Evolutionary conservation across 2,329 filamentous ascomycete species (phyloP).

Genomic region (Arthroderma uncinatum): DNA sequence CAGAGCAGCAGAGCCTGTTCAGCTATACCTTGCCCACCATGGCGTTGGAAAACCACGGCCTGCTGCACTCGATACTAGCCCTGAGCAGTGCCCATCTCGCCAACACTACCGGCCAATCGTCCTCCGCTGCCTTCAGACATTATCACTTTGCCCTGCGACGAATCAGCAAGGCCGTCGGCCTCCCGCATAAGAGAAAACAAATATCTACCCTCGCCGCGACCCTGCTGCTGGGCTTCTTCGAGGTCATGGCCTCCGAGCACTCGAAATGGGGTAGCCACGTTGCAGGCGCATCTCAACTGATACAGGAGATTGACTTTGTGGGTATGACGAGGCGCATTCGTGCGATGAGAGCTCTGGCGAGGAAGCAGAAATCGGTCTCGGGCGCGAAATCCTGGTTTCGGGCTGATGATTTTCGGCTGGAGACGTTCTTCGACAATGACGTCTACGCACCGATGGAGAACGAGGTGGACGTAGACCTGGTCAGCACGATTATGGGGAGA

Average conservation of each 20-base stretch:
- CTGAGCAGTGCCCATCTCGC: slow-evolving; percentile 80
- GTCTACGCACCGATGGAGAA: slow-evolving; percentile 34
- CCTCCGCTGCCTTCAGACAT: slow-evolving; percentile 76
- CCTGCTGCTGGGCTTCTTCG: slow-evolving; percentile 77
- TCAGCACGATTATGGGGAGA: slow-evolving; percentile 48
- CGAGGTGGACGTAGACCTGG: slow-evolving; percentile 46
- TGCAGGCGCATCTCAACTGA: slow-evolving; percentile 67
- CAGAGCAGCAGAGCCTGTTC: slow-evolving; percentile 49
- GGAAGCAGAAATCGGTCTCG: slow-evolving; percentile 23
- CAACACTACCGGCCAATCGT: slow-evolving; percentile 60
- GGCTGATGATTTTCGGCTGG: slow-evolving; percentile 22
- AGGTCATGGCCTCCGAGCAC: slow-evolving; percentile 89
- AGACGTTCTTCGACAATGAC: slow-evolving; percentile 31
- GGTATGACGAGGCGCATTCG: slow-evolving; percentile 62
- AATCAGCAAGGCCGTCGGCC: slow-evolving; percentile 63
- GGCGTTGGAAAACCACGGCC: slow-evolving; percentile 70
- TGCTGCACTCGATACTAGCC: slow-evolving; percentile 84
- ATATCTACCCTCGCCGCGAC: slow-evolving; percentile 80
- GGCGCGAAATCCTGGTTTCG: slow-evolving; percentile 16
- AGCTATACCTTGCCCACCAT: slow-evolving; percentile 72
- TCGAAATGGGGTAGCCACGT: slow-evolving; percentile 93
- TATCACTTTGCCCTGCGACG: slow-evolving; percentile 77
- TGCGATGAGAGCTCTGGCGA: slow-evolving; percentile 46
- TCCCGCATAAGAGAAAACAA: slow-evolving; percentile 56
- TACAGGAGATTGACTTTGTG: slow-evolving; percentile 70